Conservation (phyloP, 768 basidiomycete species). For the Pseudohyphozyma bogoriensis region DNA sequence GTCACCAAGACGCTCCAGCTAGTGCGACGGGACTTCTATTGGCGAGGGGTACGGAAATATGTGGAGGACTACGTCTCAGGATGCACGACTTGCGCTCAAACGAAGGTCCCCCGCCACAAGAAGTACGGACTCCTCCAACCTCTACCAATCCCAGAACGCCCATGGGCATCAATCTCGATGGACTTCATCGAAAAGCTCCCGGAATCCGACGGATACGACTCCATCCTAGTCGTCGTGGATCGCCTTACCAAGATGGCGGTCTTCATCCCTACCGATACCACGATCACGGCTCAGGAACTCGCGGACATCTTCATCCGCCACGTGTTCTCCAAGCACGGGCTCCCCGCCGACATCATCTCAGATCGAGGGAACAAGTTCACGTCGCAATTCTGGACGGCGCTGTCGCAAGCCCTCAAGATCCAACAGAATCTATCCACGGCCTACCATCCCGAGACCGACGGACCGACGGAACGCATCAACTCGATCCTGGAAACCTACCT, state of each 20-base stretch:
- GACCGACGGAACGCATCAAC: constrained; percentile 43
- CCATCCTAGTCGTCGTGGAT: constrained; percentile 42
- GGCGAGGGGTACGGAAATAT: constrained; percentile 37
- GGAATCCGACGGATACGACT: constrained; percentile 36
- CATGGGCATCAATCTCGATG: constrained; percentile 40
- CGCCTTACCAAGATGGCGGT: constrained; percentile 42
- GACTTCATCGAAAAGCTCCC: constrained; percentile 37
- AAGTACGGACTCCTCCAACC: constrained; percentile 39
- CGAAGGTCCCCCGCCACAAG: constrained; percentile 38
- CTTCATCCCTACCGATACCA: constrained; percentile 40
- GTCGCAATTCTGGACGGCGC: constrained; percentile 5
- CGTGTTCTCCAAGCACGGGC: constrained; percentile 31
- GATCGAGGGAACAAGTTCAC: constrained; percentile 35
- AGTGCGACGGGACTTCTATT: constrained; percentile 41
- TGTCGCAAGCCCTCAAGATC: constrained; percentile 26
- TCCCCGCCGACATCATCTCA: constrained; percentile 32
- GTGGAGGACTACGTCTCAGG: constrained; percentile 38
- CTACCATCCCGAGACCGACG: constrained; percentile 44
- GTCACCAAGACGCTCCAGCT: constrained; percentile 36
- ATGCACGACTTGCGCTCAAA: constrained; percentile 40
- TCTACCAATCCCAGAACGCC: constrained; percentile 32
- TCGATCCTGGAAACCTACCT: constrained; percentile 43
- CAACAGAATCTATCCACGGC: constrained; percentile 40
- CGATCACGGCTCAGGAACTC: constrained; percentile 34
- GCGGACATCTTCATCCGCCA: constrained; percentile 38